Conservation (phyloP, 2,329 filamentous ascomycete genomes). For the Colletotrichum sp. region DNA sequence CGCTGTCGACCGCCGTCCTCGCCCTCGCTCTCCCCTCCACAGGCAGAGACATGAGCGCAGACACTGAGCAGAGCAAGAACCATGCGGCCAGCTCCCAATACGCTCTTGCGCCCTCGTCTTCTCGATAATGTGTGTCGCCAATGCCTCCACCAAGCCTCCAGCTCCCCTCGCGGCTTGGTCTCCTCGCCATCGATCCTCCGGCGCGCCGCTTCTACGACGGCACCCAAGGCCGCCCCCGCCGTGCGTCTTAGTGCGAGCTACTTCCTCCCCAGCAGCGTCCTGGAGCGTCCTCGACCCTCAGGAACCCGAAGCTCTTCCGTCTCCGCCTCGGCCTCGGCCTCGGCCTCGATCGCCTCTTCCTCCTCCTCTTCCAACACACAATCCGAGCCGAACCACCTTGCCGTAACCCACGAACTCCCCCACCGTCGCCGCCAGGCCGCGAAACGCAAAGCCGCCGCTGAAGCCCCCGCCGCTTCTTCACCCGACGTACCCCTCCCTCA, state of each 20-base stretch:
- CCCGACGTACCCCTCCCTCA: conserved; percentile 42
- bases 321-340: not conserved
- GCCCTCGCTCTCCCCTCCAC: not conserved
- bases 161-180: not conserved
- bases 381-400: conserved; percentile 1
- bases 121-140: conserved; percentile 20
- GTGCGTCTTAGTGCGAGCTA: conserved; percentile 21
- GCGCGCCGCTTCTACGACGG: conserved; percentile 8
- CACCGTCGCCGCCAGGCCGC: conserved; percentile 22
- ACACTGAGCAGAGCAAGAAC: conserved; percentile 13
- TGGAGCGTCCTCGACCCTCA: not conserved
- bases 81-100: conserved; percentile 20
- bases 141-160: conserved; percentile 8
- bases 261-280: conserved; percentile 21
- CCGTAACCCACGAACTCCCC: conserved; percentile 15
- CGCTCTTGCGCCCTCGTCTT: conserved; percentile 11
- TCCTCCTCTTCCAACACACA: not conserved
- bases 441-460: conserved; percentile 16
- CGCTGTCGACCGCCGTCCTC: not conserved
- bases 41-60: conserved; percentile 19
- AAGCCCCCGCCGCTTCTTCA: not conserved
- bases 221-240: conserved; percentile 14
- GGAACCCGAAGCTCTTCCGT: conserved; percentile 9
- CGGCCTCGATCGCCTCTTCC: not conserved
- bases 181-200: not conserved